Evolutionary conservation across 1,284 basidiomycete species (phyloP).

Genomic region (Rhodotorula sp.): DNA sequence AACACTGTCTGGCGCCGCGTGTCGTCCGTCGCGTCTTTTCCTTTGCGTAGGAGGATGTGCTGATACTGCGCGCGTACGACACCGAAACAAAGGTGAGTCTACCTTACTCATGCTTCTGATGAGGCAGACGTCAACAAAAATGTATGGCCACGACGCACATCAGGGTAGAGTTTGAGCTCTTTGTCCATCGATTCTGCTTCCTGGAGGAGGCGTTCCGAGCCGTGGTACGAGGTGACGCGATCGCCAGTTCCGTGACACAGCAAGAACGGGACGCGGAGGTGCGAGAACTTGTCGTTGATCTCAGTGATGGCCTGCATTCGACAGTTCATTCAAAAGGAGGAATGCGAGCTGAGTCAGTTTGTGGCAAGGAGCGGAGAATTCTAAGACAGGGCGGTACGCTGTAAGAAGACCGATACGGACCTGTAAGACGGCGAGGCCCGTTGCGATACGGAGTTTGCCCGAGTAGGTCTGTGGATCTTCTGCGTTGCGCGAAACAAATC

Average conservation of each 20-base stretch:
- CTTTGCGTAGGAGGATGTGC: conserved; percentile 43
- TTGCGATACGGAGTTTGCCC: conserved; percentile 44
- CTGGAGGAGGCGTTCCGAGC: conserved; percentile 24
- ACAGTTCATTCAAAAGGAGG: neutral
- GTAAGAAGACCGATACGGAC: neutral
- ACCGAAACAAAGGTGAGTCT: too few relatives aligned
- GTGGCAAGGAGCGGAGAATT: too few relatives aligned
- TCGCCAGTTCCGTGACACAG: conserved; percentile 44
- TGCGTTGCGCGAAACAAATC: neutral
- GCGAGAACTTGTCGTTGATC: neutral
- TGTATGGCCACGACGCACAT: neutral
- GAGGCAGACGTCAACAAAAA: neutral
- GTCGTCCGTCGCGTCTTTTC: conserved; percentile 43
- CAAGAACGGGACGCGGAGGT: conserved; percentile 43
- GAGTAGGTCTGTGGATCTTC: conserved; percentile 44
- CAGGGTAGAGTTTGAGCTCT: conserved; percentile 36
- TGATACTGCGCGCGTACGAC: conserved; percentile 14
- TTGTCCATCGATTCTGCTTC: conserved; percentile 26
- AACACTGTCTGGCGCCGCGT: conserved; percentile 39
- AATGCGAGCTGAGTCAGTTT: neutral
- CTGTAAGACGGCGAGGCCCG: conserved; percentile 44
- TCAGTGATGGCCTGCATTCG: neutral
- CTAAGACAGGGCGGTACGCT: too few relatives aligned
- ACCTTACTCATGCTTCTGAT: neutral
- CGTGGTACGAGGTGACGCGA: conserved; percentile 33